These are phyloP conservation scores for Quercus phellos DNA, from an alignment of 331 rosid genomes.

Conservation along the genomic window DNA sequence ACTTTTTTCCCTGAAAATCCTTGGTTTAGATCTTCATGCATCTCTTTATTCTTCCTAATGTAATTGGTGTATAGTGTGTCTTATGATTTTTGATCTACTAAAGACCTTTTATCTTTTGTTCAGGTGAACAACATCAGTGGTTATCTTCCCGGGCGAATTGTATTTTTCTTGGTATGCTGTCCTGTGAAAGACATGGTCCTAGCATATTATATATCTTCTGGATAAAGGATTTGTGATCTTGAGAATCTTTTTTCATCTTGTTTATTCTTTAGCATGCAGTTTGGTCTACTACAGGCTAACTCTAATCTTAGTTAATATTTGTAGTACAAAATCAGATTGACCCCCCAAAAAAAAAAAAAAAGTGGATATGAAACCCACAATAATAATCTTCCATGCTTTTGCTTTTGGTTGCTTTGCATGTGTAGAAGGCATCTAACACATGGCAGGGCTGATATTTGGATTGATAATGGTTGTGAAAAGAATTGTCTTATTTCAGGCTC, in stretches of 20 bases:
- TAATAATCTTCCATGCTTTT: not conserved
- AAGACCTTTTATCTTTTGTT: slow-evolving; percentile 36
- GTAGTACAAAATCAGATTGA: not conserved
- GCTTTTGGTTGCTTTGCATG: not conserved
- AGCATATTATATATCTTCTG: slow-evolving; percentile 6
- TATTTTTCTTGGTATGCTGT: slow-evolving; percentile 84
- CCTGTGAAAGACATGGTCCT: slow-evolving; percentile 23
- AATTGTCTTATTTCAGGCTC: not conserved
- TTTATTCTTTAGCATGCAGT: not conserved
- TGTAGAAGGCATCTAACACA: not conserved
- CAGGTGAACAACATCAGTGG: slow-evolving; percentile 99
- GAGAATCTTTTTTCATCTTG: not conserved
- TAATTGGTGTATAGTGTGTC: slow-evolving; percentile 8
- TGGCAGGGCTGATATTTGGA: not conserved
- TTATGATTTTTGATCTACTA: slow-evolving; percentile 14
- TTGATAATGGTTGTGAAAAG: not conserved
- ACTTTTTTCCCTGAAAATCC: not conserved
- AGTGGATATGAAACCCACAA: not conserved
- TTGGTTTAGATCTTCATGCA: slow-evolving; percentile 12
- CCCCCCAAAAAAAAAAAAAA: not conserved
- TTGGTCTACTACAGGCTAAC: not conserved
- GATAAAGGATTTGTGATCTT: not conserved
- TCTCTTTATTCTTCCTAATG: not conserved
- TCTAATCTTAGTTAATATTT: not conserved
- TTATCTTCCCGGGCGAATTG: slow-evolving; percentile 97